Base-by-base conservation (phyloP, 495 filamentous ascomycete genomes). In the Xeromyces bisporus region DNA sequence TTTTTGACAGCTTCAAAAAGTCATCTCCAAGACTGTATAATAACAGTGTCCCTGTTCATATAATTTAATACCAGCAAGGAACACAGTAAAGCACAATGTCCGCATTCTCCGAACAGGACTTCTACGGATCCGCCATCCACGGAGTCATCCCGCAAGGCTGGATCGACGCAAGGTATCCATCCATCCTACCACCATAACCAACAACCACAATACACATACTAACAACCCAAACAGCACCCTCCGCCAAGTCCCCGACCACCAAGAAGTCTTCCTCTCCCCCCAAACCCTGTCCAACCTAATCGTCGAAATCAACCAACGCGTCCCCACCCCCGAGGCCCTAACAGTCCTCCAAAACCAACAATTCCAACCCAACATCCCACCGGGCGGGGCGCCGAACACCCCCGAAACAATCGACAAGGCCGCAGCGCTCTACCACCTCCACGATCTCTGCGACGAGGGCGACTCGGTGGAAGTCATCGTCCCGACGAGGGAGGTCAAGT, bases 191-290 rank as follows among this genome's bases (percentile, higher is more conserved):
- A 4, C 4, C 20, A 21, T 21, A 21, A 5, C 27, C 23, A 17
- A 36, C 20, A 14, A 15, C 8, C 28, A 24, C 25, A 16, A 34
- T 13, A 30, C 7, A 33, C 13, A 38, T 23, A 18, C 37, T 36
- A 15, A 5, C 4, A 4, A 21, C 20, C 9, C 20, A 4, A 15
- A 30, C 37, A 91, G 81, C 56, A 64, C 62, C 31, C 71, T 93
- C 50, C 83, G 89, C 48, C 73, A 87, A 61, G 73, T 97, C 24
- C 89, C 89, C 28, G 80, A 93, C 50, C 73, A 92, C 54, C 85
- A 97, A 58, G 89, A 97, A 64, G 75, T 93, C 42, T 93, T 73
- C 54, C 74, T 97, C 51, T 82, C 82, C 48, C 51, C 52, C 12
- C 71, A 77, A 35, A 83, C 86, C 29, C 68, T 74, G 43, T 77